phyloP scores from a whole-genome alignment of 2,329 filamentous ascomycete genomes.

The Phyllosticta citribraziliensis region DNA sequence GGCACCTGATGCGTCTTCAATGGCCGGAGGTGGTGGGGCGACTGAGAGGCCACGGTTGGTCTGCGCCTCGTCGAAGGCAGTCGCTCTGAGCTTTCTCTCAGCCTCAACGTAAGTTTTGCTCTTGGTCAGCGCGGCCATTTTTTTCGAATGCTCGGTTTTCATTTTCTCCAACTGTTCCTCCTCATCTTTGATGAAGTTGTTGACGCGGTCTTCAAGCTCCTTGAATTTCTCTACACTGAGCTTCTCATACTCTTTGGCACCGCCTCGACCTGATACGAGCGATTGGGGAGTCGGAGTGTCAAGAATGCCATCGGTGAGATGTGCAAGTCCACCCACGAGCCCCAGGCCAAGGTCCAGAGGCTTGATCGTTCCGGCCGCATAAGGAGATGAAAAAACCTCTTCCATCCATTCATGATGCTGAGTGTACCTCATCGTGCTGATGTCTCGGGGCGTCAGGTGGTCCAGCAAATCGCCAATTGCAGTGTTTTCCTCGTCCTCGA shows the following conservation, averaged over 20 bases:
- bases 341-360: slow-evolving; percentile 83
- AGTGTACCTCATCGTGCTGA: slow-evolving; percentile 76
- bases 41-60: slow-evolving; percentile 28
- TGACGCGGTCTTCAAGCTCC: slow-evolving; percentile 72
- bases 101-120: slow-evolving; percentile 61
- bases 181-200: slow-evolving; percentile 61
- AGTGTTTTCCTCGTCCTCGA: slow-evolving; percentile 86
- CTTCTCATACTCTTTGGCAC: slow-evolving; percentile 42
- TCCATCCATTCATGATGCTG: slow-evolving; percentile 99
- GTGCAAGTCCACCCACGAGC: slow-evolving; percentile 63
- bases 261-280: slow-evolving; percentile 18
- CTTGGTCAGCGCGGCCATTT: slow-evolving; percentile 64
- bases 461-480: slow-evolving; percentile 84
- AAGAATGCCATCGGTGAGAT: slow-evolving; percentile 77
- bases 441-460: slow-evolving; percentile 76
- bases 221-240: slow-evolving; percentile 69
- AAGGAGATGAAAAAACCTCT: slow-evolving; percentile 85
- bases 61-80: slow-evolving; percentile 49
- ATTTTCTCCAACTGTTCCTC: slow-evolving; percentile 76
- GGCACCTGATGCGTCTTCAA: slow-evolving; percentile 24
- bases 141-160: slow-evolving; percentile 66
- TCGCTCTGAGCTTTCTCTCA: slow-evolving; percentile 63
- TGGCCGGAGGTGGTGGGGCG: slow-evolving; percentile 3
- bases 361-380: slow-evolving; percentile 72
- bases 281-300: slow-evolving; percentile 39